phyloP scores from a whole-genome alignment of 2,329 filamentous ascomycete genomes.

The Colletotrichum graminicola region DNA sequence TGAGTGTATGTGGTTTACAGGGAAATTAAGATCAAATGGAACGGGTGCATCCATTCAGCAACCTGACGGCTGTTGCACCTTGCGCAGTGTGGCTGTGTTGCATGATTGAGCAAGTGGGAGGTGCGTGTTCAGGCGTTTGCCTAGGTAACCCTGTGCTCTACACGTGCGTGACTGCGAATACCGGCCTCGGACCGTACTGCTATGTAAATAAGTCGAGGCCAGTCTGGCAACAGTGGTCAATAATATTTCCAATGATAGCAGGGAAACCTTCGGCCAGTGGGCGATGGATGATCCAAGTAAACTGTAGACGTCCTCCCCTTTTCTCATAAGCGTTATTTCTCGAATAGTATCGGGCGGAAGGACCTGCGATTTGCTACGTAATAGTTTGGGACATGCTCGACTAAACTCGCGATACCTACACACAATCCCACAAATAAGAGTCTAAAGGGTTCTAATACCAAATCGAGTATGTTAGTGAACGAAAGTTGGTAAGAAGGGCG shows the following conservation, averaged over 20 bases:
- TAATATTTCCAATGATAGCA: neutral
- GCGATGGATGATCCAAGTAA: neutral
- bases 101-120: neutral
- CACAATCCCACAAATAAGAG: neutral
- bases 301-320: neutral
- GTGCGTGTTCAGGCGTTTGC: conserved; percentile 16
- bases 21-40: neutral
- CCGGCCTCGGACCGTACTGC: neutral
- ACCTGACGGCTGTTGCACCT: conserved; percentile 5
- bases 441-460: neutral
- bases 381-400: neutral
- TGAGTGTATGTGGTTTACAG: neutral
- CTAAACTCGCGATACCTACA: neutral
- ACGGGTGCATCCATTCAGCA: neutral
- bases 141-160: neutral
- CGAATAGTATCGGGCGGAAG: neutral
- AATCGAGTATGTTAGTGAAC: neutral
- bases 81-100: conserved; percentile 9
- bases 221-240: neutral
- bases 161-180: neutral
- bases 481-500: neutral
- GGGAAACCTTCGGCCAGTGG: neutral
- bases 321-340: neutral
- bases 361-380: neutral
- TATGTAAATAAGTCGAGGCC: neutral